These are phyloP conservation scores for Vitis hybrid DNA, from an alignment of 177 flowering plant genomes.

Conservation along the genomic window DNA sequence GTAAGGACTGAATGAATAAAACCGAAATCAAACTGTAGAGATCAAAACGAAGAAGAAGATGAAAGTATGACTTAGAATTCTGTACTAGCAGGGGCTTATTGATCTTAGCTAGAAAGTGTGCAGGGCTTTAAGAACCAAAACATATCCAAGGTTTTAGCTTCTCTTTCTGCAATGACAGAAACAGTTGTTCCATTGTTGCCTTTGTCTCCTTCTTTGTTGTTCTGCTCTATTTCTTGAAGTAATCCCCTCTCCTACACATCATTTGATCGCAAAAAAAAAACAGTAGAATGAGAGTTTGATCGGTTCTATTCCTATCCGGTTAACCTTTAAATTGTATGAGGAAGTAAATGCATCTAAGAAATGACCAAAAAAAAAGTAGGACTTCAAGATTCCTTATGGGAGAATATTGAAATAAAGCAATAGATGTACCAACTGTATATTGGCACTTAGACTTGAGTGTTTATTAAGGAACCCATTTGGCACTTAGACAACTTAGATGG, in stretches of 20 bases:
- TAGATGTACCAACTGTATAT: no score
- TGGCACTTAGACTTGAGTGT: no score
- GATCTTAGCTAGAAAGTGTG: slow-evolving; percentile 43
- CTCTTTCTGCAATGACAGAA: slow-evolving; percentile 27
- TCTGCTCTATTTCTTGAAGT: slow-evolving; percentile 47
- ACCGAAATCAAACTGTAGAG: neutral
- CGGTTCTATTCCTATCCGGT: neutral
- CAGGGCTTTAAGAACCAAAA: slow-evolving; percentile 94
- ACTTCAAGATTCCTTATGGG: no score
- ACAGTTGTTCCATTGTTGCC: slow-evolving; percentile 21
- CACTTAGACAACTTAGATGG: no score
- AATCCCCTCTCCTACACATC: slow-evolving; percentile 53
- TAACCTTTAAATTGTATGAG: no score
- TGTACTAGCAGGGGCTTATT: neutral
- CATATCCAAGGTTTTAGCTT: slow-evolving; percentile 53
- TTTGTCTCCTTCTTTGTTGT: slow-evolving; percentile 21
- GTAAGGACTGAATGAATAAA: neutral
- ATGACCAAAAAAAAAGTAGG: no score
- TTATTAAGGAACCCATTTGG: no score
- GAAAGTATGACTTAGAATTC: slow-evolving; percentile 11
- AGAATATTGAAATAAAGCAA: no score
- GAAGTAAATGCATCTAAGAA: no score
- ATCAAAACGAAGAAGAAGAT: slow-evolving; percentile 8
- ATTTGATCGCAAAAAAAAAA: neutral
- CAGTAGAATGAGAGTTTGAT: neutral